phyloP scores from a whole-genome alignment of 441 rosid genomes.

The Erysimum cheiri region DNA sequence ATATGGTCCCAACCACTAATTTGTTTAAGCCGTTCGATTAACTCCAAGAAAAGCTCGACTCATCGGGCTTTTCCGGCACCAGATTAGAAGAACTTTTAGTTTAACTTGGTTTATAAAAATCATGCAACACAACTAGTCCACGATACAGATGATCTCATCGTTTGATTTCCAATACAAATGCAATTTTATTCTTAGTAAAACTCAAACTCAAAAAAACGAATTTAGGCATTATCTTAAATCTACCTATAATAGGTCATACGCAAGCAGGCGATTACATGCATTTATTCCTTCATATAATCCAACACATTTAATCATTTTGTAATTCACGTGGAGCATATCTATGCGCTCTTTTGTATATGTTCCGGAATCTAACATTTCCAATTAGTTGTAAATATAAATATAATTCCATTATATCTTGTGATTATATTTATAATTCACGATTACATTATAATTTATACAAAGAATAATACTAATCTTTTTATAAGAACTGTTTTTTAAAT shows the following conservation, averaged over 20 bases:
- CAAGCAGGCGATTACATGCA: background rate
- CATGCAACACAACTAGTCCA: background rate
- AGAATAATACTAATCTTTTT: background rate
- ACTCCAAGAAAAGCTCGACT: too few relatives aligned
- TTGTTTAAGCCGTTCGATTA: too few relatives aligned
- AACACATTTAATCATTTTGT: background rate
- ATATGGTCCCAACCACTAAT: too few relatives aligned
- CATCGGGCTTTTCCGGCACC: too few relatives aligned
- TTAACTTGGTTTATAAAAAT: too few relatives aligned
- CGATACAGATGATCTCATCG: background rate
- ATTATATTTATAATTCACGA: background rate
- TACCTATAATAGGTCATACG: background rate
- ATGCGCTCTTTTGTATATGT: constrained; percentile 6
- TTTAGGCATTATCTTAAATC: background rate
- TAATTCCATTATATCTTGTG: background rate
- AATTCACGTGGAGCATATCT: background rate
- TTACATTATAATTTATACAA: background rate
- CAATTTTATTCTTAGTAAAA: background rate
- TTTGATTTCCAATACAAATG: background rate
- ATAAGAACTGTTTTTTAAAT: background rate
- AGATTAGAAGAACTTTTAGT: too few relatives aligned
- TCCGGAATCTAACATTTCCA: background rate
- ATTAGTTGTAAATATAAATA: background rate
- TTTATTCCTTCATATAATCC: background rate
- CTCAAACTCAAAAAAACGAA: background rate